Evolutionary conservation across 371 early-diverging fungal species (phyloP), one percentile per base, ranked within the genome.

Genomic region (Antonospora locustae): DNA sequence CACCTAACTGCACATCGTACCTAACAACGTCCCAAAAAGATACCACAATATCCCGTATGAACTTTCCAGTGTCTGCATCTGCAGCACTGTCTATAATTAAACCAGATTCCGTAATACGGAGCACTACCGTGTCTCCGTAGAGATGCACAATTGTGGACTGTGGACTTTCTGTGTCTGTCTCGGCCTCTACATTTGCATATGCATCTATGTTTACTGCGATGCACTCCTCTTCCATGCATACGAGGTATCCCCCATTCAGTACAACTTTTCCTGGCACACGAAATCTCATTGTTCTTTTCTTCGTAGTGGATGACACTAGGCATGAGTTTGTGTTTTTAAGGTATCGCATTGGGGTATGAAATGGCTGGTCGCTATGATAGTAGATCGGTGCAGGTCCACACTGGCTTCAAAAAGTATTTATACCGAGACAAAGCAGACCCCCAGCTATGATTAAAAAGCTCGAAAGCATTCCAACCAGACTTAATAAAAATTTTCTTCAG

Each of bases 261-360:
- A 60, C 40, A 19, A 60, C 40, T 53, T 60, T 60, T 7, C 61
- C 61, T 40, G 61, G 53, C 2, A 60, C n/a, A n/a, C n/a, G n/a
- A n/a, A n/a, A n/a, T n/a, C n/a, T n/a, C n/a, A n/a, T n/a, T n/a
- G n/a, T n/a, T n/a, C n/a, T n/a, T n/a, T n/a, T n/a, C n/a, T n/a
- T n/a, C n/a, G n/a, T n/a, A n/a, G n/a, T n/a, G n/a, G n/a, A n/a
- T n/a, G n/a, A n/a, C n/a, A n/a, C n/a, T n/a, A n/a, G n/a, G n/a
- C n/a, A n/a, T n/a, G n/a, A n/a, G n/a, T n/a, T n/a, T n/a, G n/a
- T n/a, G n/a, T n/a, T n/a, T n/a, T n/a, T n/a, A n/a, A n/a, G n/a
- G n/a, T n/a, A n/a, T n/a, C n/a, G n/a, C n/a, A n/a, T n/a, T n/a
- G n/a, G n/a, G n/a, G n/a, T n/a, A n/a, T n/a, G n/a, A n/a, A n/a